Evolutionary conservation across 2,329 filamentous ascomycete species (phyloP).

Genomic region (Sporothrix pseudoabietina): DNA sequence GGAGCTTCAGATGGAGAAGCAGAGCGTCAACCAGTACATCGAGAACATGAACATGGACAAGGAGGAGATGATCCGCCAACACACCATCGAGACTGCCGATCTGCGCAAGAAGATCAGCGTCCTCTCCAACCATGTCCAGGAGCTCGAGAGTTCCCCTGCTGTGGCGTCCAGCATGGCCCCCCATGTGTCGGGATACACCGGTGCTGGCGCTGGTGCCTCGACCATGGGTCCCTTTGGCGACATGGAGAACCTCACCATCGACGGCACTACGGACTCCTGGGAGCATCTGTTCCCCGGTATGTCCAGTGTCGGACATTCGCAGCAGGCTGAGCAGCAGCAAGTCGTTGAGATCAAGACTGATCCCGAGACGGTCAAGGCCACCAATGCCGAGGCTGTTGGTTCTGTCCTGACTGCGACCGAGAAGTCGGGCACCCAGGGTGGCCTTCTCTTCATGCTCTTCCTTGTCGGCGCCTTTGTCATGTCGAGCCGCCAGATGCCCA

Average conservation of each 20-base stretch:
- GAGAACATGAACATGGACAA: constrained; percentile 81
- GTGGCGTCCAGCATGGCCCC: constrained; percentile 38
- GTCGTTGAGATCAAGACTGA: constrained; percentile 60
- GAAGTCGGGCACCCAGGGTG: constrained; percentile 72
- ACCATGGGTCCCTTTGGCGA: constrained; percentile 66
- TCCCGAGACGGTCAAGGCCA: constrained; percentile 36
- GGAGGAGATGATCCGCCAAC: constrained; percentile 83
- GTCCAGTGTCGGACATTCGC: constrained; percentile 54
- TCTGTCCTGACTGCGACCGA: constrained; percentile 54
- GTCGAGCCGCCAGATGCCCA: constrained; percentile 75
- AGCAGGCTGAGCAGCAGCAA: constrained; percentile 35
- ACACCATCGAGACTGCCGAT: constrained; percentile 88
- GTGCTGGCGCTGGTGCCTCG: constrained; percentile 17
- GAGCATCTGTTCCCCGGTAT: constrained; percentile 78
- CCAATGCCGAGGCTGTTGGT: constrained; percentile 58
- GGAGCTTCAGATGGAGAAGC: constrained; percentile 71
- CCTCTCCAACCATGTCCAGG: constrained; percentile 71
- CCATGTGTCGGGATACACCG: constrained; percentile 53
- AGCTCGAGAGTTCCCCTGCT: constrained; percentile 66
- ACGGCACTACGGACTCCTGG: constrained; percentile 64
- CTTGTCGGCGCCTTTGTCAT: constrained; percentile 95
- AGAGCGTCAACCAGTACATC: constrained; percentile 73
- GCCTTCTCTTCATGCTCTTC: constrained; percentile 90
- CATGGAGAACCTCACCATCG: constrained; percentile 83
- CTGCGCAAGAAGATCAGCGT: constrained; percentile 90